Percentiles rank a stretch among this genome's conserved stretches.
Evolutionary conservation across 306 rosid genomes (phyloP).

Genomic region (Cucurbita pepo): DNA sequence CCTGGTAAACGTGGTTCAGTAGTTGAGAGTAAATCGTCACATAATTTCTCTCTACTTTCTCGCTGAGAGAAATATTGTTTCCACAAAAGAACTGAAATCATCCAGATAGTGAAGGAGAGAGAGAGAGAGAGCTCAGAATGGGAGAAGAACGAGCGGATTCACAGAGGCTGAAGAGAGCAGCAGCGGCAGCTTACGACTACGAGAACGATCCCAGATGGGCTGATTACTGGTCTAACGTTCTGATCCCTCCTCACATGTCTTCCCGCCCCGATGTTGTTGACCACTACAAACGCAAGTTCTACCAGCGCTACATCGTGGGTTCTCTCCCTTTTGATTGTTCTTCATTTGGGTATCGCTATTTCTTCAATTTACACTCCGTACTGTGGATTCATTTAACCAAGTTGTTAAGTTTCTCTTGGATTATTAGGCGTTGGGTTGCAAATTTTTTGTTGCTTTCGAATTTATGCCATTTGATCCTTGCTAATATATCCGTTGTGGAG

Average conservation of each 20-base stretch:
- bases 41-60: background rate
- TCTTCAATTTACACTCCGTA: background rate
- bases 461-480: background rate
- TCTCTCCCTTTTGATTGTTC: background rate
- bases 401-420: background rate
- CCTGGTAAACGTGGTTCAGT: background rate
- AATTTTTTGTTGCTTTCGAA: background rate
- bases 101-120: background rate
- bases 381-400: background rate
- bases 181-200: slow-evolving; percentile 80
- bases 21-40: background rate
- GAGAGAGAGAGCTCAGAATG: slow-evolving; percentile 18
- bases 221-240: slow-evolving; percentile 82
- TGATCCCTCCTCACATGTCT: slow-evolving; percentile 72
- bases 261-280: slow-evolving; percentile 51
- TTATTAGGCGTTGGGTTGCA: background rate
- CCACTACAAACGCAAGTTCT: slow-evolving; percentile 90
- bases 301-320: slow-evolving; percentile 60
- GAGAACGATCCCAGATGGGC: slow-evolving; percentile 78
- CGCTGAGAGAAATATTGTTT: background rate
- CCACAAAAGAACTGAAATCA: background rate
- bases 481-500: background rate
- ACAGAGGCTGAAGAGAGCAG: slow-evolving; percentile 52
- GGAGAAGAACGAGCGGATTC: slow-evolving; percentile 62
- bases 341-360: background rate